Conservation (phyloP, 2,329 filamentous ascomycete genomes). For the Colletotrichum sp. region DNA sequence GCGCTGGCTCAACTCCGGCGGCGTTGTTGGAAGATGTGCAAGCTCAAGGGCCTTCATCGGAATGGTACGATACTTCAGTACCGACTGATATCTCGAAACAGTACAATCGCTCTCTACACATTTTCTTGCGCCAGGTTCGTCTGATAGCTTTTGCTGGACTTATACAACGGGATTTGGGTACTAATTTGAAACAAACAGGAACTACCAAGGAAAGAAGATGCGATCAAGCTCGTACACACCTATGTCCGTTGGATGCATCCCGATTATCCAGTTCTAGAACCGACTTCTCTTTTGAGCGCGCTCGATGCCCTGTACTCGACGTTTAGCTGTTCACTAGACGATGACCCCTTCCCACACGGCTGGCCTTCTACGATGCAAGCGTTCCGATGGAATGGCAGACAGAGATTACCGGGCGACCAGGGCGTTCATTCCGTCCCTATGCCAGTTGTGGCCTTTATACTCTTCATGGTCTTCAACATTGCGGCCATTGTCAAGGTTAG, state of each 20-base stretch:
- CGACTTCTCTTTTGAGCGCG: conserved; percentile 22
- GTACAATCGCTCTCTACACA: conserved; percentile 18
- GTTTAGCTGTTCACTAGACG: conserved; percentile 2
- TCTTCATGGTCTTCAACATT: conserved; percentile 40
- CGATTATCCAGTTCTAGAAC: conserved; percentile 26
- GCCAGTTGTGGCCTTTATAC: conserved; percentile 32
- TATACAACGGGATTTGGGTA: fast-evolving
- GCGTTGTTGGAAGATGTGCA: conserved; percentile 11
- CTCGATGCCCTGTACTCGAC: conserved; percentile 26
- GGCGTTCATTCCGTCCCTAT: conserved; percentile 18
- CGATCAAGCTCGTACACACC: conserved; percentile 22
- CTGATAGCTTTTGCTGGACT: not conserved
- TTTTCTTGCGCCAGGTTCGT: conserved; percentile 6
- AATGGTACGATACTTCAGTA: not conserved
- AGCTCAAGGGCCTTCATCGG: conserved; percentile 6
- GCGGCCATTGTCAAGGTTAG: conserved; percentile 37
- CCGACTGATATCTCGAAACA: not conserved
- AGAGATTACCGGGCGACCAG: not conserved
- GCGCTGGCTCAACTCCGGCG: not conserved
- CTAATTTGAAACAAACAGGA: conserved; percentile 8
- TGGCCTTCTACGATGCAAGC: conserved; percentile 24
- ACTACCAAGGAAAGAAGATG: conserved; percentile 25
- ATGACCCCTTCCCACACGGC: conserved; percentile 13
- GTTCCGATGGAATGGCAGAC: conserved; percentile 27
- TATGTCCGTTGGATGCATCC: conserved; percentile 27